phyloP scores from a whole-genome alignment of 352 stramenopile species.

The Phytophthora sojae region DNA sequence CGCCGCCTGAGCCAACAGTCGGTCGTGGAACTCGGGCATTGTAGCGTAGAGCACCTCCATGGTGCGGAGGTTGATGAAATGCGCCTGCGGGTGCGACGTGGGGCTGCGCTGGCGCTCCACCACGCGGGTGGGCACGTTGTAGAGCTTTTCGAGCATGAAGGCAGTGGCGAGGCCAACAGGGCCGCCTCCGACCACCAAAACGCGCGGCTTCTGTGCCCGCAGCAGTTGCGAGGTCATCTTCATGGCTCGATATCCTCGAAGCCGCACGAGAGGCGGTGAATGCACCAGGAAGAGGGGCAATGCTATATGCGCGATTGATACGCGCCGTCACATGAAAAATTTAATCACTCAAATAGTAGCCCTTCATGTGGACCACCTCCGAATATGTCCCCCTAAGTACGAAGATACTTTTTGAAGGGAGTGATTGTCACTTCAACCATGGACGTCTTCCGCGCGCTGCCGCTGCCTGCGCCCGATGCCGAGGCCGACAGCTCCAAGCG shows the following conservation, averaged over 20 bases:
- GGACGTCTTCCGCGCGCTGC: constrained; percentile 27
- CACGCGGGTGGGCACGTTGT: constrained; percentile 71
- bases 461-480: constrained; percentile 9
- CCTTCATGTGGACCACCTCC: constrained; percentile 10
- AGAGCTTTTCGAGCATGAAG: constrained; percentile 78
- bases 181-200: constrained; percentile 81
- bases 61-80: constrained; percentile 95
- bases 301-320: constrained; percentile 28
- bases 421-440: constrained; percentile 36
- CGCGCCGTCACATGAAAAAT: constrained; percentile 13
- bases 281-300: constrained; percentile 16
- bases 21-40: constrained; percentile 82
- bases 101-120: constrained; percentile 78
- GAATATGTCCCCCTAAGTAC: constrained; percentile 8
- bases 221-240: constrained; percentile 19
- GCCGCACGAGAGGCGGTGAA: constrained; percentile 10
- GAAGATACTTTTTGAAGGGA: constrained; percentile 14
- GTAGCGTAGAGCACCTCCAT: constrained; percentile 93
- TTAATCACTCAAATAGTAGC: constrained; percentile 21
- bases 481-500: constrained; percentile 2
- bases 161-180: constrained; percentile 74
- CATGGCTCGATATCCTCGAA: constrained; percentile 11
- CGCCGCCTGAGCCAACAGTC: constrained; percentile 63
- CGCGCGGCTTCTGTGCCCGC: constrained; percentile 39
- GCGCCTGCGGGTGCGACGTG: constrained; percentile 92